Evolutionary conservation across 768 basidiomycete genomes (phyloP).

Genomic region (Kwoniella shandongensis): DNA sequence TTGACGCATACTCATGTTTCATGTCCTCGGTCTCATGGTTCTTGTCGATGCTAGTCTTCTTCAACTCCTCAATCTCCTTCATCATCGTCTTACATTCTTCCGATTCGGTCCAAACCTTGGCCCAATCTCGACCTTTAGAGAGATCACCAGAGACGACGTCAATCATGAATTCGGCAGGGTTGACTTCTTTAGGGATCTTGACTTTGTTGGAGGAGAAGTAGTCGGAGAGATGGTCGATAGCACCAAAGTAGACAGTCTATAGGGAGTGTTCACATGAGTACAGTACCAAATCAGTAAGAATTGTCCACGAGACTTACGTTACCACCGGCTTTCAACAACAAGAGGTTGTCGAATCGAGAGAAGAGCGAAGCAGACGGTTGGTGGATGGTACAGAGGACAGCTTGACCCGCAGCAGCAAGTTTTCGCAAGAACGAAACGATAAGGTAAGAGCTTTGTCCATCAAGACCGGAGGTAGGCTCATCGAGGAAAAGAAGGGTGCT

Average conservation of each 20-base stretch:
- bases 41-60: conserved; percentile 55
- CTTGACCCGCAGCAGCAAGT: conserved; percentile 75
- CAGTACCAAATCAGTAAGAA: conserved; percentile 68
- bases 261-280: too few relatives aligned
- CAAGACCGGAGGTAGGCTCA: conserved; percentile 79
- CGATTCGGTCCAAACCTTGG: conserved; percentile 73
- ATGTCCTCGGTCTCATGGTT: conserved; percentile 56
- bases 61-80: conserved; percentile 57
- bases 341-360: conserved; percentile 71
- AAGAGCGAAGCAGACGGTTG: conserved; percentile 66
- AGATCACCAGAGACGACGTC: conserved; percentile 64
- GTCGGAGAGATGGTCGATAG: conserved; percentile 38
- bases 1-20: conserved; percentile 58
- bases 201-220: conserved; percentile 74
- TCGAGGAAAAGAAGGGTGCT: conserved; percentile 72
- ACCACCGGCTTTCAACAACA: conserved; percentile 73
- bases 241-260: conserved; percentile 60
- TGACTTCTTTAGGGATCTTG: conserved; percentile 62
- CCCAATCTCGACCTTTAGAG: conserved; percentile 75
- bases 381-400: conserved; percentile 76
- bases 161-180: conserved; percentile 66
- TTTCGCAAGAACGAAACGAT: conserved; percentile 68
- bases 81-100: conserved; percentile 57
- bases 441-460: conserved; percentile 47
- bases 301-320: conserved; percentile 53